These are phyloP conservation scores for Schrenkiella parvula DNA, from an alignment of 345 rosid species.

Conservation along the genomic window DNA sequence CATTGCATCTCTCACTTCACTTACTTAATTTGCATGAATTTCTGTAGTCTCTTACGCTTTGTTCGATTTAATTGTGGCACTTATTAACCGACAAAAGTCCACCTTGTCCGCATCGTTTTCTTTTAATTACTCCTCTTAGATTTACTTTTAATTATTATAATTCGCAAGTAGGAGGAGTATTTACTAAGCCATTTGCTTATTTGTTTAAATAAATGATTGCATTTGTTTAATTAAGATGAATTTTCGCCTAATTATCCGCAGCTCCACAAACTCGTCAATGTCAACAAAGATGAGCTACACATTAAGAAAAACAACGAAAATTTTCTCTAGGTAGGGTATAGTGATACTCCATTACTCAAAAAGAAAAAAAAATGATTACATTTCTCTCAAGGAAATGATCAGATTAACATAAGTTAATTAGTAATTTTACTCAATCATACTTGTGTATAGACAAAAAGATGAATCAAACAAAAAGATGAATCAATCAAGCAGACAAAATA, in stretches of 20 bases:
- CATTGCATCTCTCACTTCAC: conserved; percentile 5
- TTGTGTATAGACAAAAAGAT: conserved; percentile 6
- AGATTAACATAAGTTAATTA: neutral
- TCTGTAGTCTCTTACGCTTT: conserved; percentile 19
- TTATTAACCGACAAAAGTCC: conserved; percentile 21
- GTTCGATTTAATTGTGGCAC: conserved; percentile 8
- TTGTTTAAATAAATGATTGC: neutral
- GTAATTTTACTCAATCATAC: neutral
- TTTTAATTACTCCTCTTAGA: neutral
- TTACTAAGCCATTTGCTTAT: neutral
- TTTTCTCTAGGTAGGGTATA: neutral
- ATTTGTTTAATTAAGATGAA: neutral
- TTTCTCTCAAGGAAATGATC: neutral
- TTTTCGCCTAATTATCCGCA: neutral
- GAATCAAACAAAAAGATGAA: conserved; percentile 8
- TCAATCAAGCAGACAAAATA: conserved; percentile 23
- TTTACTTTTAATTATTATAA: neutral
- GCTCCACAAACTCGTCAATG: neutral
- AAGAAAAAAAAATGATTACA: neutral
- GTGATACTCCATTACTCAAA: neutral
- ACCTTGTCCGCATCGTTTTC: conserved; percentile 18
- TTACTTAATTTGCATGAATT: neutral
- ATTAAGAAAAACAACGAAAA: neutral
- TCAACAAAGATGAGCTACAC: neutral
- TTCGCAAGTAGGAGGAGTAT: neutral